Base-by-base conservation (phyloP, 2,329 filamentous ascomycete genomes). In the Diplodia scrobiculata region DNA sequence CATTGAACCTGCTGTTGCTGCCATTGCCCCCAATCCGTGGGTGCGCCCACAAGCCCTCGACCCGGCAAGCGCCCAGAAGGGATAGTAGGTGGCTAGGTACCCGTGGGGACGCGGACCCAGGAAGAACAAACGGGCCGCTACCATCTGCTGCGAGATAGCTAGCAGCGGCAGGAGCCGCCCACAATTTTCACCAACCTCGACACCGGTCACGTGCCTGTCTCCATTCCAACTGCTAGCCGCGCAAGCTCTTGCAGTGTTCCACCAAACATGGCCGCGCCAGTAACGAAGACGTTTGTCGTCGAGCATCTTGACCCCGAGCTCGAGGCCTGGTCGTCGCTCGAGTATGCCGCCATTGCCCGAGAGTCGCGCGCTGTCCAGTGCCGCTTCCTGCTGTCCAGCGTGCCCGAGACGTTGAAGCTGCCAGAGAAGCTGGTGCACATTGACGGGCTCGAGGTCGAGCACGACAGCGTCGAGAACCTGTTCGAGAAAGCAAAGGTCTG, bases 241-340 rank as follows among this genome's bases (percentile, higher is more conserved):
- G 51, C 51, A 53, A 34, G 38, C 14, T 29, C 27, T 63, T 10
- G 48, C 47, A 41, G 60, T 19, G 41, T 10, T 19, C 17, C n/a
- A 45, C 41, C 41, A 38, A 38, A 45, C 14, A 66, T 66, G 65
- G 54, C 48, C 17, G 27, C 55, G 19, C 65, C 55, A 54, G 54
- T 63, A 55, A 62, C 38, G 79, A 91, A 92, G 79, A 93, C 88
- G 51, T 97, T 95, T 80, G 91, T 98, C 73, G 93, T 98, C 72
- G 94, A 98, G 82, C 94, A 99, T 79, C 88, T 99, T 70, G 95
- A 99, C 80, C 89, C 91, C 48, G 95, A 99, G 79, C 85, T 99
- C 34, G 95, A 96, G 38, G 86, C 87, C 48, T 99, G 95, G 95
- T 98, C 95, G 27, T 88, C 91, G 69, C 86, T 98, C 63, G 95